Base-by-base conservation (phyloP, 352 stramenopile genomes). In the Phytophthora tubulina region DNA sequence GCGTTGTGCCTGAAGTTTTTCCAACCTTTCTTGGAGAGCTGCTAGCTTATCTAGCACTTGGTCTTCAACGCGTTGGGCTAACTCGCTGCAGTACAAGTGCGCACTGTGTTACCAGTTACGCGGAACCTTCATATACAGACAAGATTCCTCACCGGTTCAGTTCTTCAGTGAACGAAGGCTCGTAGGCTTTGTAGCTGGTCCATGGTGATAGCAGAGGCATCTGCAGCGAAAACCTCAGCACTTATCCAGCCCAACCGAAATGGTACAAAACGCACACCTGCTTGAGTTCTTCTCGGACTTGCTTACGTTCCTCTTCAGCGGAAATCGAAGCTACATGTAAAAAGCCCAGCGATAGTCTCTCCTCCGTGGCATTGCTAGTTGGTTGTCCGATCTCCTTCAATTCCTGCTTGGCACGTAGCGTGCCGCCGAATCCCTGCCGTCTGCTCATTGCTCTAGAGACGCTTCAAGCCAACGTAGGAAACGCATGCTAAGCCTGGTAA, bases 121-220 rank as follows among this genome's bases (percentile, higher is more conserved):
- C 21, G 21, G 21, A 27, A 27, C 21, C 33, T 53, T 44, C 42
- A 13, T 56, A 33, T 32, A 42, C 1, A 56, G 9, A 6, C 14
- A 33, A 33, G 3, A 8, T 63, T 51, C 15, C 60, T 13, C 61
- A 89, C 80, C 64, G 38, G 50, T 90, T 91, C 31, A 85, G 67
- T 7, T 88, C 80, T 39, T 84, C 70, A 11, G 72, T 77, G 41
- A 91, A 85, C 3, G 75, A 78, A 3, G 76, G 61, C 14, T 91
- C 84, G 31, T 75, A 64, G 0, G 82, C 80, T 7, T 78, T 63
- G 44, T 82, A 81, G 3, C 15, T 68, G 3, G 74, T 86, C 84
- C 81, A 91, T 15, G 84, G 81, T 6, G 78, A 61, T 15, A 91
- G 35, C 50, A 88, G 51, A 50, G 76, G 70, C 54, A 89, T 85